Evolutionary conservation across 805 yeast species (phyloP), one percentile per base, ranked within the genome.

Genomic region (Kodamaea nitidulidarum): DNA sequence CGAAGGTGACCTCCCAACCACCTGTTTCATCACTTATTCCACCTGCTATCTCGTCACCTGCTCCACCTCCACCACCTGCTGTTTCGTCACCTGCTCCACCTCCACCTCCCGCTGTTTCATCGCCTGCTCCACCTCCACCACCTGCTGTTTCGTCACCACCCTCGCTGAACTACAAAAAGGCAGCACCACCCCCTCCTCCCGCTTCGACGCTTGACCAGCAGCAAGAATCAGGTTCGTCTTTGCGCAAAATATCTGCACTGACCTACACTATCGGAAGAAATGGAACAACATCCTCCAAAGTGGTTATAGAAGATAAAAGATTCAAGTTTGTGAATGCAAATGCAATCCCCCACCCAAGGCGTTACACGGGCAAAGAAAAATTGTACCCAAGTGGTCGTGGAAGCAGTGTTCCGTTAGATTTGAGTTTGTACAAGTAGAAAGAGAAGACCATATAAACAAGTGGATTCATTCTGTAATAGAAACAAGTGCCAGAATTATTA

Each of bases 361-460:
- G 75, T 36, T 88, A 84, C 54, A 79, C 75, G 38, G 45, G 39
- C 21, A 53, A 47, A 12, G 75, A 75, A 42, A 88, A 91, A 58
- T 66, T 88, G 47, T 93, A 93, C 63, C 96, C 98, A 12, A 86
- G 96, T 62, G 98, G 98, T 10, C 75, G 96, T 50, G 98, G 98
- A 3, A 78, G 88, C 20, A 85, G 95, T 24, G 93, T 90, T 26
- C 97, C 97, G 1, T 64, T 90, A 45, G 79, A 86, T 49, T 65
- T 90, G 40, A 58, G 71, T 39, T 22, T 22, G 25, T 35, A 31
- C 25, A 24, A 15, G 10, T 27, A 14, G 10, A 25, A n/a, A 25
- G 10, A n/a, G n/a, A n/a, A n/a, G n/a, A n/a, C n/a, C n/a, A n/a
- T n/a, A n/a, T n/a, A n/a, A n/a, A n/a, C n/a, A n/a, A n/a, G n/a